phyloP scores from a whole-genome alignment of 176 grass and related monocot species.

The Chrysopogon serrulatus region DNA sequence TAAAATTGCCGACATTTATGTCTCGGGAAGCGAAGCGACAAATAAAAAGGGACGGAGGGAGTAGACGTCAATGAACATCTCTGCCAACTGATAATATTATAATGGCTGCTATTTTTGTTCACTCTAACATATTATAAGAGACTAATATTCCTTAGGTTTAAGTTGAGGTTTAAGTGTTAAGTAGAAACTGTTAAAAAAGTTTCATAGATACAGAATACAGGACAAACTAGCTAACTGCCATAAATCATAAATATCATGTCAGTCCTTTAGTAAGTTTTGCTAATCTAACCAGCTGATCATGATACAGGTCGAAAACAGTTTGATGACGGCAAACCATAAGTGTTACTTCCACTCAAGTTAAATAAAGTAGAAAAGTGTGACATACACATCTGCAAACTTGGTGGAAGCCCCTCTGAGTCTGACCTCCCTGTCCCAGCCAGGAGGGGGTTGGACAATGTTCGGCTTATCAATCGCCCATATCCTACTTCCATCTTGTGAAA shows the following conservation, averaged over 20 bases:
- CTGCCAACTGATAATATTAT: neutral
- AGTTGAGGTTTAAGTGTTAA: neutral
- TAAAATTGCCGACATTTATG: too few species aligned
- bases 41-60: too few species aligned
- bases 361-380: conserved; percentile 18
- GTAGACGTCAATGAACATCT: conserved; percentile 11
- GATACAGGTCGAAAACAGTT: neutral
- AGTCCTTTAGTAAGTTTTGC: conserved; percentile 2
- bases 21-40: too few species aligned
- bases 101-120: neutral
- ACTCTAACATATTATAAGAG: conserved; percentile 14
- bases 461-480: conserved; percentile 87
- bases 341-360: conserved; percentile 11
- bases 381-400: conserved; percentile 90
- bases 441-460: conserved; percentile 59
- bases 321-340: neutral
- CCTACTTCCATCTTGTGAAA: conserved; percentile 66
- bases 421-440: conserved; percentile 82
- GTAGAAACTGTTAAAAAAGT: neutral
- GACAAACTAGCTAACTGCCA: neutral
- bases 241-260: neutral
- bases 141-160: neutral
- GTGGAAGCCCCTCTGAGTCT: conserved; percentile 68
- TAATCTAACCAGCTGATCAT: conserved; percentile 16
- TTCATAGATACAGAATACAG: neutral